Evolutionary conservation across 2,329 filamentous ascomycete species (phyloP), one percentile per base, ranked within the genome.

Genomic region (Colletotrichum limetticola): DNA sequence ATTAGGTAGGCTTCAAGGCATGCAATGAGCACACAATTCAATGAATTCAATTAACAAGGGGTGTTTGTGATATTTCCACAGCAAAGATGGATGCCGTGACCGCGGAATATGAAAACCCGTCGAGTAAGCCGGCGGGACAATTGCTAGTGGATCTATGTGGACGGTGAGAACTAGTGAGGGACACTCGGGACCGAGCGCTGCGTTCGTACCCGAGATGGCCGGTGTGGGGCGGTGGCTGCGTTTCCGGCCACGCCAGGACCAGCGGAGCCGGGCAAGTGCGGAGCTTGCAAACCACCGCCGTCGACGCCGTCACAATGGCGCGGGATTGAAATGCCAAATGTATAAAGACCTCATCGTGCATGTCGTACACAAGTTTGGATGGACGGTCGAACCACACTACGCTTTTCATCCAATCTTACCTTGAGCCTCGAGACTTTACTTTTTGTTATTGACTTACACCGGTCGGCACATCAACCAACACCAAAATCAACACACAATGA

Each of bases 121-220:
- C 3, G 7, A 35, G 8, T 9, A 49, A 4, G 19, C 19, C 3
- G n/a, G 42, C 19, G 42, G 42, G 42, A 11, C 19, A 35, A 12
- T 35, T 22, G 4, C 42, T 49, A 7, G 8, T 49, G 19, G 42
- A 16, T 16, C n/a, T 59, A 1, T 6, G 56, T 5, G 28, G 30
- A 59, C 16, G n/a, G n/a, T 19, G 19, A 12, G n/a, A 3, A 6
- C 56, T 14, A 14, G 5, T 2, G 22, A 14, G 9, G 58, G 58
- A 19, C 16, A 30, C 37, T 56, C 62, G 62, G 49, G 62, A 64
- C 62, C 62, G 62, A 64, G 7, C 49, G 49, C 30, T 14, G 12
- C 6, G 6, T 19, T 5, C 3, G 49, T 28, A 56, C 22, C 62
- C 62, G 62, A 64, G 16, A 28, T 55, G 22, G 8, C 28, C 12